Evolutionary conservation across 2,329 filamentous ascomycete genomes (phyloP), one percentile per base, ranked within the genome.

Genomic region (Epichloe gansuensis): DNA sequence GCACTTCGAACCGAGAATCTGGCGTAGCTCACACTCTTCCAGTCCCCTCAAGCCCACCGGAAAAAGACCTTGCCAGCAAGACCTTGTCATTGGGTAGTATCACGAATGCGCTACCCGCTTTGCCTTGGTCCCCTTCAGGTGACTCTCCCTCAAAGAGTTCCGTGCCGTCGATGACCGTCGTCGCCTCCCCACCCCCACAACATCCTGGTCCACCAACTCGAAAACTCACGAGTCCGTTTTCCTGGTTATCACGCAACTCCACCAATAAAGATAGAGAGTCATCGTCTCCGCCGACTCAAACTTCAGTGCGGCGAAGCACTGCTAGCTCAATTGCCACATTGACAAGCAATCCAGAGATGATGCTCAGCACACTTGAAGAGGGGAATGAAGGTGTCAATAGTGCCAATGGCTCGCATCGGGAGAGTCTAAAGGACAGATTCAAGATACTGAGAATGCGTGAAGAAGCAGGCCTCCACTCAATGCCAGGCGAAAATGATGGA

Each of bases 201-300:
- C 59, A 58, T 23, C 59, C 63, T 21, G 43, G 43, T 6, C 69
- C 74, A 2, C 69, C 72, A 12, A 58, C 77, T 54, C 76, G 89
- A 62, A 95, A 93, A 66, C 78, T 94, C 51, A 90, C 87, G 8
- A 88, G 87, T 59, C 88, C 86, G n/a, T 94, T 95, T 61, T 81
- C 87, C 40, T 91, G 87, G 83, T 76, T 94, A 40, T 88, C 87
- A 35, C 75, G 88, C 58, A 84, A 76, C 64, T 79, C 81, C 11
- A 74, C 76, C 38, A 72, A 70, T 49, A 82, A 82, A 60, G 72
- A 75, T 4, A 76, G 77, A 57, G 74, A 80, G 8, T 65, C 72
- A 42, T 75, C 79, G 49, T 76, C 81, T 12, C 76, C 78, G 5
- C 76, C 84, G 40, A 61, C 61, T 47, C 61, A 59, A 54, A 58